Percentiles rank a stretch among this genome's conserved stretches.
These are phyloP conservation scores for Lasiodiplodia sp. DNA, from an alignment of 2,329 filamentous ascomycete species.

Conservation along the genomic window DNA sequence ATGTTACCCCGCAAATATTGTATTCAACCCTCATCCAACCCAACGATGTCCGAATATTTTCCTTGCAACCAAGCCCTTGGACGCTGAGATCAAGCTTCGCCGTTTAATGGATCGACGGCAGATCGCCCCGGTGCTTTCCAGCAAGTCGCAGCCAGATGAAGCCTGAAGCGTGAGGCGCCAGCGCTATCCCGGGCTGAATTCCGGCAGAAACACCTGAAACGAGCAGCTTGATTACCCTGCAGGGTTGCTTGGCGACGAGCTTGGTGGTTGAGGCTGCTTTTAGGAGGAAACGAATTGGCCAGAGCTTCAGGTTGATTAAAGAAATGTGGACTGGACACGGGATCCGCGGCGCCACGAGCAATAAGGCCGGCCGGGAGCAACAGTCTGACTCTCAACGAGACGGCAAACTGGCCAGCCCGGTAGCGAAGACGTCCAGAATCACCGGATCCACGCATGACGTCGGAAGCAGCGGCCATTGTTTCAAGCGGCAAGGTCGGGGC, in stretches of 20 bases:
- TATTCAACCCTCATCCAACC: background rate
- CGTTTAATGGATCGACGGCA: background rate
- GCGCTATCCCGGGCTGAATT: background rate
- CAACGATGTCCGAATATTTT: background rate
- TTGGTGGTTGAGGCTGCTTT: background rate
- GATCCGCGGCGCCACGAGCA: slow-evolving; percentile 2
- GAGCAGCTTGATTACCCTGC: background rate
- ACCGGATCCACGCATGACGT: slow-evolving; percentile 15
- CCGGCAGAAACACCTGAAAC: slow-evolving; percentile 20
- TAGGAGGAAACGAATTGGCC: background rate
- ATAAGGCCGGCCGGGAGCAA: background rate
- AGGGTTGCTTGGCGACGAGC: background rate
- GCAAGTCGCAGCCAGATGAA: no score
- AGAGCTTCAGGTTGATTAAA: slow-evolving; percentile 10
- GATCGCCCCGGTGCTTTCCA: slow-evolving; percentile 8
- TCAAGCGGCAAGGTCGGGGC: slow-evolving; percentile 3
- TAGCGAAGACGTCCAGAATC: background rate
- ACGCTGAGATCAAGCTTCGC: background rate
- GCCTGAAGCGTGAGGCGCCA: slow-evolving; percentile 1
- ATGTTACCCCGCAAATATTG: no score
- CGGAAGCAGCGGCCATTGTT: background rate
- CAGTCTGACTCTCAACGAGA: background rate
- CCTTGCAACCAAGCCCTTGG: background rate
- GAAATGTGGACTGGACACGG: background rate
- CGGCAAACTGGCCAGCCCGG: background rate